Percentiles rank a stretch among this genome's conserved stretches.
phyloP scores from a whole-genome alignment of 768 basidiomycete genomes.

The Suillus luteus region DNA sequence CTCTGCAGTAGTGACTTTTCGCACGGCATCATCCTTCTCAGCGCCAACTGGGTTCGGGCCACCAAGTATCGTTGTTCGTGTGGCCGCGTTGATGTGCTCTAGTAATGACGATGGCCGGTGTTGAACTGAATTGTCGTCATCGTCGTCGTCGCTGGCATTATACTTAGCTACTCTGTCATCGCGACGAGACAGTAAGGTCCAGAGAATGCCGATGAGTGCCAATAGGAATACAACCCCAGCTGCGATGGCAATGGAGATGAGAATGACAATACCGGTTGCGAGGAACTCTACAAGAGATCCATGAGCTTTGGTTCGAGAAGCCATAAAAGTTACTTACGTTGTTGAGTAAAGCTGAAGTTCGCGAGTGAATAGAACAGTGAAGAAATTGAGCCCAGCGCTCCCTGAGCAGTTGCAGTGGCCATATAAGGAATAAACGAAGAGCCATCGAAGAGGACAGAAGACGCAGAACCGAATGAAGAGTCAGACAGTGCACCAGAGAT shows the following conservation, averaged over 20 bases:
- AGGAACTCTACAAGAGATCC: conserved; percentile 65
- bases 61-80: conserved; percentile 79
- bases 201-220: conserved; percentile 81
- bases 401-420: conserved; percentile 62
- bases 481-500: conserved; percentile 79
- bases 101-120: conserved; percentile 87
- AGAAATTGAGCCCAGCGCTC: conserved; percentile 68
- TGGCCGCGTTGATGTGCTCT: conserved; percentile 90
- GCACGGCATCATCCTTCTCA: conserved; percentile 55
- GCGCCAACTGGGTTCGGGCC: conserved; percentile 40
- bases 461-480: conserved; percentile 73
- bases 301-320: conserved; percentile 16
- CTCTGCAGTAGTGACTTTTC: conserved; percentile 37
- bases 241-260: conserved; percentile 96
- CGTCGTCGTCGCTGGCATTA: conserved; percentile 65
- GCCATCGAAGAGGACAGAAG: conserved; percentile 88
- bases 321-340: conserved; percentile 50
- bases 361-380: conserved; percentile 83
- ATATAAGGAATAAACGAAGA: conserved; percentile 81
- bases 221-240: conserved; percentile 92
- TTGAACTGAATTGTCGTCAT: conserved; percentile 74
- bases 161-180: conserved; percentile 72
- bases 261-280: conserved; percentile 89
- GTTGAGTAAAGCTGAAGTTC: conserved; percentile 72
- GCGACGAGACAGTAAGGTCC: conserved; percentile 83